A percentile compares a stretch with the other conserved stretches of the same genome.
These are phyloP conservation scores for Davidsoniella virescens DNA, from an alignment of 2,329 filamentous ascomycete species.

Conservation along the genomic window DNA sequence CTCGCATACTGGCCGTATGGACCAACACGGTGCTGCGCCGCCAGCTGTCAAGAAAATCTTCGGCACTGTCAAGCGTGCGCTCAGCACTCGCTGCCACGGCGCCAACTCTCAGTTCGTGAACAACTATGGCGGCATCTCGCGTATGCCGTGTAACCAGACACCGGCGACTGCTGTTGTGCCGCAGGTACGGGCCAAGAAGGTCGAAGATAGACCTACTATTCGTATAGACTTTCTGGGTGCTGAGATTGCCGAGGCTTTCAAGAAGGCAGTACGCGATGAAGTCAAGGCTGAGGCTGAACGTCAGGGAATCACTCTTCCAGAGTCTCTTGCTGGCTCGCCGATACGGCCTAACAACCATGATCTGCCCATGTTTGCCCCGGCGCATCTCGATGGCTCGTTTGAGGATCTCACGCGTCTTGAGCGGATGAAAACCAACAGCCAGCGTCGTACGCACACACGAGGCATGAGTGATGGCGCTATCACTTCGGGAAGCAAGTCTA, in stretches of 20 bases:
- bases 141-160: conserved; percentile 39
- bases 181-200: conserved; percentile 30
- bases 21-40: not conserved
- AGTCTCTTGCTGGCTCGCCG: not conserved
- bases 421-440: not conserved
- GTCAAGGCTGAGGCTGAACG: conserved; percentile 19
- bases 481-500: conserved; percentile 73
- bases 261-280: conserved; percentile 54
- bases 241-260: conserved; percentile 62
- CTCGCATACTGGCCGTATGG: not conserved
- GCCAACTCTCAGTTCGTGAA: conserved; percentile 17
- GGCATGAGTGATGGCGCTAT: conserved; percentile 41
- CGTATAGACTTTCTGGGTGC: conserved; percentile 75
- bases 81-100: conserved; percentile 41
- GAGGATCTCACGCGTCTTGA: conserved; percentile 25
- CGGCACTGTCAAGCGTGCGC: conserved; percentile 66
- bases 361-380: not conserved
- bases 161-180: conserved; percentile 46
- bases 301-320: not conserved
- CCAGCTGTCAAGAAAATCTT: conserved; percentile 76
- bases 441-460: conserved; percentile 17
- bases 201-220: conserved; percentile 34
- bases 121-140: conserved; percentile 32
- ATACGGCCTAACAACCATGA: not conserved
- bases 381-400: conserved; percentile 26